These are phyloP conservation scores for Xylaria longipes DNA, from an alignment of 495 filamentous ascomycete species.

Conservation along the genomic window DNA sequence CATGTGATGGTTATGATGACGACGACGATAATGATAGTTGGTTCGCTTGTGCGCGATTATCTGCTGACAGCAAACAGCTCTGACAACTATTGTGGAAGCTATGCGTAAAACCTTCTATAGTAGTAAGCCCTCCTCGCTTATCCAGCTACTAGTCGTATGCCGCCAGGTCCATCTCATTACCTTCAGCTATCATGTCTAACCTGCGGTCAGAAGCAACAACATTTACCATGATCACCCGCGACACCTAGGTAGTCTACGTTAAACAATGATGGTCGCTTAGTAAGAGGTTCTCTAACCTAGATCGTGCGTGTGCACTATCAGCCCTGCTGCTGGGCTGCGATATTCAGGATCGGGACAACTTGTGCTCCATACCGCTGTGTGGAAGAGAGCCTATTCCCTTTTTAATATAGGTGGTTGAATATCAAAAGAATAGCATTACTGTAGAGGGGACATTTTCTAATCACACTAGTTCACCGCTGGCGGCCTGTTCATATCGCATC, in stretches of 20 bases:
- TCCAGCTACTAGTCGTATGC: neutral
- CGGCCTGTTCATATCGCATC: neutral
- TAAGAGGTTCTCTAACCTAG: neutral
- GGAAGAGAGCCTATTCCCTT: neutral
- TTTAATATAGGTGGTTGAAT: too few relatives aligned
- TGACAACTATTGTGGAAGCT: too few relatives aligned
- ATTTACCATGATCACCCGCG: neutral
- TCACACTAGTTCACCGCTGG: neutral
- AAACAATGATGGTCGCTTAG: neutral
- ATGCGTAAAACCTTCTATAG: too few relatives aligned
- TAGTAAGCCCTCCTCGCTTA: neutral
- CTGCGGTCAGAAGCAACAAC: neutral
- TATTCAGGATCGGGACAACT: neutral
- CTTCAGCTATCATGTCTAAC: neutral
- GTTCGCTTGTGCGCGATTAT: neutral
- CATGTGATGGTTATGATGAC: slow-evolving; percentile 2
- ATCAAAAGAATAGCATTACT: too few relatives aligned
- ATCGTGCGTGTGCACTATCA: neutral
- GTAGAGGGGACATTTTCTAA: neutral
- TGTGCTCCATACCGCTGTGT: neutral
- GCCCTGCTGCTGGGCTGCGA: neutral
- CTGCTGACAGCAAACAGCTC: neutral
- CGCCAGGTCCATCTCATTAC: neutral
- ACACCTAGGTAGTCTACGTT: neutral
- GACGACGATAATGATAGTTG: neutral